Evolutionary conservation across 306 rosid genomes (phyloP).

Genomic region (Arachis hypogaea): DNA sequence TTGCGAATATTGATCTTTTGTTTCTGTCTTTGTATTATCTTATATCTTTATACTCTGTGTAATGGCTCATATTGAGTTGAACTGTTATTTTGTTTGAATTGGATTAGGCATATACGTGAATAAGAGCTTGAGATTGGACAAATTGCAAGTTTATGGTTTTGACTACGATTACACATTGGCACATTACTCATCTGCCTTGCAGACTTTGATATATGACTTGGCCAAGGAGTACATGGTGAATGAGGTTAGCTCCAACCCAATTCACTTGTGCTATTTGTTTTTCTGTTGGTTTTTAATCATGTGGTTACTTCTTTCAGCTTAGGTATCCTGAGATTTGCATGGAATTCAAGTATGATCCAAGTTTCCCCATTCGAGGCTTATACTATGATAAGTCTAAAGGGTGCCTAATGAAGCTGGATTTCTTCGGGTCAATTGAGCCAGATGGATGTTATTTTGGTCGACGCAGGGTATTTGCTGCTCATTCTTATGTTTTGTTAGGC

Average conservation of each 20-base stretch:
- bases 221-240: conserved; percentile 87
- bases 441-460: conserved; percentile 92
- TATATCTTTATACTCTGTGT: not conserved
- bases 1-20: conserved; percentile 31
- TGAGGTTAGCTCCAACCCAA: conserved; percentile 59
- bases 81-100: not conserved
- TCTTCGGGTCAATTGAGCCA: conserved; percentile 88
- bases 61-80: not conserved
- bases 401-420: conserved; percentile 88
- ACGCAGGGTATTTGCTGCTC: conserved; percentile 62
- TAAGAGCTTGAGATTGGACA: conserved; percentile 80
- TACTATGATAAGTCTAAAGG: conserved; percentile 87
- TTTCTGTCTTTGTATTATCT: not conserved
- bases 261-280: conserved; percentile 17
- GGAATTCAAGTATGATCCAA: conserved; percentile 73
- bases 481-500: conserved; percentile 24
- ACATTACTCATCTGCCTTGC: conserved; percentile 81
- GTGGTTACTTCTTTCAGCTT: conserved; percentile 60
- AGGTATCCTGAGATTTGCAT: conserved; percentile 82
- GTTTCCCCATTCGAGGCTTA: conserved; percentile 92
- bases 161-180: conserved; percentile 97
- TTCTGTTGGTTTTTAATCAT: conserved; percentile 32
- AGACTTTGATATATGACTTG: conserved; percentile 90
- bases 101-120: conserved; percentile 85
- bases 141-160: conserved; percentile 85